Evolutionary conservation across 1,284 basidiomycete genomes (phyloP), one percentile per base, ranked within the genome.

Genomic region (Anthracocystis setariae): DNA sequence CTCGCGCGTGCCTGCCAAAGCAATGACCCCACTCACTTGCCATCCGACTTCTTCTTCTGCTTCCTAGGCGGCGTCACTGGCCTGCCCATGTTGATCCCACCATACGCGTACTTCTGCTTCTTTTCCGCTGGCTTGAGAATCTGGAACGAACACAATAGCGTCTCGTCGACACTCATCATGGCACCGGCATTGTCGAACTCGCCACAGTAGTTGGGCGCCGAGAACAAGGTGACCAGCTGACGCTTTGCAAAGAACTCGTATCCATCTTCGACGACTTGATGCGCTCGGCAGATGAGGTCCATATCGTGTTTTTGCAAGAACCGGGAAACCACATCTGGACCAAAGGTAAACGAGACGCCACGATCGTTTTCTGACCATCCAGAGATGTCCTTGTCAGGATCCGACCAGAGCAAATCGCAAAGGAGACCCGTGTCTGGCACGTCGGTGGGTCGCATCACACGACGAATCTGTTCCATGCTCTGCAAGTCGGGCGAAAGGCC

Each of bases 111-210:
- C 85, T 93, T 94, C 65, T 91, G 89, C 86, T 98, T 98, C 89
- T 98, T 98, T 87, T 98, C 95, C 37, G 95, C 95, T 44, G 95
- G 95, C 86, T 98, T 98, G 82, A 98, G 87, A 76, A 98, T 98
- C 47, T 73, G 71, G 92, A 98, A 98, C 15, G 94, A 97, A 85
- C 95, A 98, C 70, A 98, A 85, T 74, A 98, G 84, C 8, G 94
- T 97, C 86, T 98, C 95, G 83, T 98, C 95, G 52, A 98, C 96
- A 81, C 92, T 94, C 96, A 98, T 98, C 95, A 98, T 98, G 25
- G 95, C 95, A 39, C 95, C 95, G 17, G 94, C 94, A 83, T 98
- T 98, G 85, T 98, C 96, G 82, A 98, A 98, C 79, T 96, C 93
- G 79, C 93, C 93, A 83, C 93, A 96, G 83, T 97, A 96, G 87